Conservation (phyloP, 2,329 filamentous ascomycete genomes). For the Chrysosporium keratinophilum region DNA sequence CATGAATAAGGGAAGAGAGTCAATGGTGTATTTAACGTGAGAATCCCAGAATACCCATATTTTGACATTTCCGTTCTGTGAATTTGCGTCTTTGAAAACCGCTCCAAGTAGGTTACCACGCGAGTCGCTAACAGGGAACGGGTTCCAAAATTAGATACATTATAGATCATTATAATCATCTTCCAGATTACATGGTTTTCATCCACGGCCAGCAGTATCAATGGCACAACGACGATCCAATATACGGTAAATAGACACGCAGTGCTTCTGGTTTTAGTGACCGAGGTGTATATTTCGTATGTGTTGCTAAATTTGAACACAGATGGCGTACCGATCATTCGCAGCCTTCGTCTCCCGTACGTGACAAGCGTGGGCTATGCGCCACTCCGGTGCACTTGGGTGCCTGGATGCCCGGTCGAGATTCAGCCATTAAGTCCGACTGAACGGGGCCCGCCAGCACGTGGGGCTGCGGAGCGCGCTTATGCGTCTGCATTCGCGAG, state of each 20-base stretch:
- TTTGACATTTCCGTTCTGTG: neutral
- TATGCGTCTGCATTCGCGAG: conserved; percentile 42
- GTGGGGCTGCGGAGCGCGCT: conserved; percentile 40
- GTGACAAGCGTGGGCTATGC: conserved; percentile 44
- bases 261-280: neutral
- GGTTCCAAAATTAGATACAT: conserved; percentile 27
- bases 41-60: neutral
- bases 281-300: neutral
- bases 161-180: conserved; percentile 34
- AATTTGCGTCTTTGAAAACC: neutral
- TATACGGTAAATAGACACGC: conserved; percentile 30
- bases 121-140: conserved; percentile 1
- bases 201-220: conserved; percentile 35
- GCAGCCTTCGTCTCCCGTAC: conserved; percentile 41
- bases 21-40: conserved; percentile 38
- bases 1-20: conserved; percentile 35
- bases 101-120: neutral
- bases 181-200: conserved; percentile 36
- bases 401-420: conserved; percentile 43
- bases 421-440: conserved; percentile 36
- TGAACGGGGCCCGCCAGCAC: conserved; percentile 32
- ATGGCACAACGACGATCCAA: conserved; percentile 45
- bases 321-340: conserved; percentile 42
- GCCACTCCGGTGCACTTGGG: conserved; percentile 46
- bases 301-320: neutral